Base-by-base conservation (phyloP, 2,329 filamentous ascomycete genomes). In the Penicillium sp. region DNA sequence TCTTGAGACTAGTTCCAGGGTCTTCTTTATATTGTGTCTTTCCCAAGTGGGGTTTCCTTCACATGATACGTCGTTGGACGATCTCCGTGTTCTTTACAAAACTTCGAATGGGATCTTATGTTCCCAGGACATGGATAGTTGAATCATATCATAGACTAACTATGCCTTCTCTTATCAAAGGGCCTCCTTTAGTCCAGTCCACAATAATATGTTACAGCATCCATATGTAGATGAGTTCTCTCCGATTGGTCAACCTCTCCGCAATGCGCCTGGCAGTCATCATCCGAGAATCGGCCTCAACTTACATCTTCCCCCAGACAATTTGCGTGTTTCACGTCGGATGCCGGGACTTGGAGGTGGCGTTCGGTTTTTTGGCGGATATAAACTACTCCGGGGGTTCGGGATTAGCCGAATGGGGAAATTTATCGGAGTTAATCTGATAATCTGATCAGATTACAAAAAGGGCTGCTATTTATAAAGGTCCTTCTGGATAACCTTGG, bases 391-490 rank as follows among this genome's bases (percentile, higher is more conserved):
- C 52, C 52, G 45, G 22, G 9, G 16, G 10, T 10, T 54, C 37
- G 44, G 52, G 5, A 9, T 24, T 43, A 14, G 6, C 52, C 53
- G 1, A n/a, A 50, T 32, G 4, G n/a, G 32, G 46, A 18, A 45
- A 24, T 37, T 32, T 13, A 2, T 37, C 44, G 52, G 52, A 32
- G 34, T 53, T 53, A 48, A 34, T 53, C 37, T 42, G 51, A 53
- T 50, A 31, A 50, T 47, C 29, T 18, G 51, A 53, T 53, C 35
- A 32, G 22, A 49, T 54, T 54, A 35, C 14, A n/a, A 43, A 39
- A 32, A 29, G 44, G 48, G 9, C 29, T 20, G 37, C n/a, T 16
- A n/a, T 32, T 37, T 52, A 51, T 53, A 26, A 20, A 29, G 22
- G 24, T 48, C 37, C 22, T n/a, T 43, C 46, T 40, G 18, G 29